Evolutionary conservation across 1,139 yeast species (phyloP), one percentile per base, ranked within the genome.

Genomic region (Hansenula lynferdii): DNA sequence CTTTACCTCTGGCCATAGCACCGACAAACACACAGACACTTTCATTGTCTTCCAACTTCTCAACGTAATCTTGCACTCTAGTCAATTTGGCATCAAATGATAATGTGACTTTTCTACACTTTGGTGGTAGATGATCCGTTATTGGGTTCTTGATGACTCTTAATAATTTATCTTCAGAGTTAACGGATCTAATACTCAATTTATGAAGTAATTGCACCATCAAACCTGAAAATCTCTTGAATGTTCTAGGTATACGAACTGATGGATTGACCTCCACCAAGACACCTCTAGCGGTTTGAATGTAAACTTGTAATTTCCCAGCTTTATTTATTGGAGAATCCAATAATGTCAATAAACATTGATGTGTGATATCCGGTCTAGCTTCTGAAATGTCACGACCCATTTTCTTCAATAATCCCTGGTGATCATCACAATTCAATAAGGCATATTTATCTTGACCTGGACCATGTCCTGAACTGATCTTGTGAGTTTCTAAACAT

Each of bases 1-100:
- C 98, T 60, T 85, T 85, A 57, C 98, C 98, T 64, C 97, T 80
- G 21, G 98, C 98, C 97, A 92, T 92, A 37, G 98, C 96, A 58
- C 98, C 98, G 35, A 92, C 97, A 62, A 92, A 92, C 22, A 92
- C 97, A 72, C 98, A 92, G 53, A 92, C 82, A 59, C 96, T 85
- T 65, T 92, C 96, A 57, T 87, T 95, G 4, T 79, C 81, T 50
- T 80, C 96, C 51, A 92, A 69, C 40, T 83, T 83, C 30, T 69
- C 66, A 32, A 90, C 92, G 60, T 86, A 90, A 57, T 89, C 96
- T 62, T 89, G 95, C 11, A 89, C 96, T 53, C 89, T 75, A 51
- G 77, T 77, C 35, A 92, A 85, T 47, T 86, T 82, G 12, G 97
- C 95, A 58, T 92, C 98, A 52, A 85, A 87, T n/a, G 96, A 85